Evolutionary conservation across 2,329 filamentous ascomycete species (phyloP), one percentile per base, ranked within the genome.

Genomic region (Aspergillus sp.): DNA sequence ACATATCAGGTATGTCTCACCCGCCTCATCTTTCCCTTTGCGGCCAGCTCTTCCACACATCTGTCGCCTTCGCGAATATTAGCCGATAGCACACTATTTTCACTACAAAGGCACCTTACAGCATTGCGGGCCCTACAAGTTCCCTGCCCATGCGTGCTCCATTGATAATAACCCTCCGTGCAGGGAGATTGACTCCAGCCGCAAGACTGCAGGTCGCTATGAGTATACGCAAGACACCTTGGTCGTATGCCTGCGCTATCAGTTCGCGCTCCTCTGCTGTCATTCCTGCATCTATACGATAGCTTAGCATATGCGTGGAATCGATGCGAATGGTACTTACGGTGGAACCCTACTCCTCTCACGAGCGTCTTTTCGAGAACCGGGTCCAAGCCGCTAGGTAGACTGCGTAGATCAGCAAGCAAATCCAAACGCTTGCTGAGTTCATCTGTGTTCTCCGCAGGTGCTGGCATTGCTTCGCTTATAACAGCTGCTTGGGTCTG

Each of bases 21-120:
- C 90, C 50, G 90, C 79, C 54, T 90, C 88, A 58, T 91, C 89
- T 69, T 91, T 92, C 52, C 90, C 90, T 74, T 92, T 92, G 57
- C 90, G 84, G 6, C 90, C 90, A 19, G 90, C 90, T 62, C 90
- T 84, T 2, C 90, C 90, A 70, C 89, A 85, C 90, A 92, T 93
- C 75, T 93, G 90, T 52, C 89, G 85, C 47, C 81, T 83, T 58
- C 15, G 49, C 30, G 10, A 15, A 39, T 28, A 57, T 73, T 63
- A 80, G 72, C 38, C 25, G 15, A 9, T 49, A 41, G 21, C 10
- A 21, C 15, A 12, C 5, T 5, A 21, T 2, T 23, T 7, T 4
- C 21, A 9, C 23, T 25, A 43, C 7, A 3, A 39, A 12, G 9
- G n/a, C 32, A 12, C 72, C 77, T 63, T 76, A 83, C 74, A 93